phyloP scores from a whole-genome alignment of 1,139 yeast genomes.

The Debaryomyces coudertii region DNA sequence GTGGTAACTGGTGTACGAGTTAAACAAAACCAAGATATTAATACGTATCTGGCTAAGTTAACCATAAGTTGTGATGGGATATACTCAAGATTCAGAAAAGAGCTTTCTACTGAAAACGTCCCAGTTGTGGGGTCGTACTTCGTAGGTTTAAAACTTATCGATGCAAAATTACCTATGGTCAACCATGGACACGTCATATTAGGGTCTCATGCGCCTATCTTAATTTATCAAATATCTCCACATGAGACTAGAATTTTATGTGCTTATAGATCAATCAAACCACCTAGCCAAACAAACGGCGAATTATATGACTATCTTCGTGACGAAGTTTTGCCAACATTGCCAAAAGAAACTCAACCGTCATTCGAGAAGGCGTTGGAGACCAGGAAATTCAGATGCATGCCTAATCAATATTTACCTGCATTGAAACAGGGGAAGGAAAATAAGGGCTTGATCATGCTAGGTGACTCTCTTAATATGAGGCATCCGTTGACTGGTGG shows the following conservation, averaged over 20 bases:
- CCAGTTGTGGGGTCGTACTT: slow-evolving; percentile 82
- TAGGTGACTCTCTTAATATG: slow-evolving; percentile 97
- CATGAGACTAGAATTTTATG: slow-evolving; percentile 86
- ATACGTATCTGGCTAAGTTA: slow-evolving; percentile 56
- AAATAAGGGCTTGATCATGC: slow-evolving; percentile 75
- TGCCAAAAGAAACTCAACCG: slow-evolving; percentile 69
- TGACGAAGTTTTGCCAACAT: slow-evolving; percentile 61
- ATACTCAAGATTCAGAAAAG: slow-evolving; percentile 87
- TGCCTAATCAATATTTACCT: slow-evolving; percentile 93
- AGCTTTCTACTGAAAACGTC: slow-evolving; percentile 55
- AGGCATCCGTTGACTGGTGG: slow-evolving; percentile 99
- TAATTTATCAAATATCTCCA: slow-evolving; percentile 84
- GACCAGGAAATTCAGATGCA: slow-evolving; percentile 63
- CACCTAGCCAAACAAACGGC: slow-evolving; percentile 68
- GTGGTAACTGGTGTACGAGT: slow-evolving; percentile 71
- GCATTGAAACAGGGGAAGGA: slow-evolving; percentile 64
- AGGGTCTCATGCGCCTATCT: slow-evolving; percentile 84
- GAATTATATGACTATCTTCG: slow-evolving; percentile 65
- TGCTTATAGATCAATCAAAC: slow-evolving; percentile 73
- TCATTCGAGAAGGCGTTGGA: slow-evolving; percentile 56
- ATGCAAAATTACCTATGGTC: slow-evolving; percentile 73
- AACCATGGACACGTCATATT: slow-evolving; percentile 88
- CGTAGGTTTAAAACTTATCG: slow-evolving; percentile 74
- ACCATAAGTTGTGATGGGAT: slow-evolving; percentile 92
- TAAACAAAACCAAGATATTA: slow-evolving; percentile 27